Base-by-base conservation (phyloP, 306 rosid species). In the Trifolium pratense region DNA sequence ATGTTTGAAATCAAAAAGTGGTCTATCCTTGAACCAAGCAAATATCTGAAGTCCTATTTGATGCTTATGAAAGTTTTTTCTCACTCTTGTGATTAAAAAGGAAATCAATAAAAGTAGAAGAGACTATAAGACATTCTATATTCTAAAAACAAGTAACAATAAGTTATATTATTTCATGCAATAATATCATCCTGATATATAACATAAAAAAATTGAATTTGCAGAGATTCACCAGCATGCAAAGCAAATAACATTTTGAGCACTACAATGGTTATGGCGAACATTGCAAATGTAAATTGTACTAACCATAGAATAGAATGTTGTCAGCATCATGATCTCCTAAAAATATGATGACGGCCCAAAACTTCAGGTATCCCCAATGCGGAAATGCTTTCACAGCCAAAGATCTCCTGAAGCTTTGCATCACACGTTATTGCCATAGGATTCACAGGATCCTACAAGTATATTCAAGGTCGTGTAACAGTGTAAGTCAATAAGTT, bases 351-450 rank as follows among this genome's bases (percentile, higher is more conserved):
- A 78, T 80, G 88, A 56, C 89, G 86, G 29, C 82, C 81, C 84
- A 91, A 82, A 59, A 87, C 90, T 80, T 89, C 92, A 7, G 90
- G 90, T 70, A 91, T 89, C 76, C 92, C 92, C 79, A 86, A 70
- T 11, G 96, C 90, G 40, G 89, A 78, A 74, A 91, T 91, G 83
- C 91, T 91, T 66, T 81, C 90, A 75, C 91, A 87, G 81, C 97
- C 92, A 53, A 91, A 89, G 67, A 91, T 80, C 81, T 89, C 96
- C 68, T 80, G 92, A 74, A 89, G 91, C 86, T 87, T 91, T 67
- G 86, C 81, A 77, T 91, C 96, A 64, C 96, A 91, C 58, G 76
- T 31, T 58, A 89, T 82, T 45, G 85, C 86, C 96, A 86, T 84
- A 36, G 88, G 91, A 86, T 83, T 91, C 66, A 78, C n/a, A 37